Evolutionary conservation across 306 rosid genomes (phyloP), one percentile per base, ranked within the genome.

Genomic region (Vigna angularis): DNA sequence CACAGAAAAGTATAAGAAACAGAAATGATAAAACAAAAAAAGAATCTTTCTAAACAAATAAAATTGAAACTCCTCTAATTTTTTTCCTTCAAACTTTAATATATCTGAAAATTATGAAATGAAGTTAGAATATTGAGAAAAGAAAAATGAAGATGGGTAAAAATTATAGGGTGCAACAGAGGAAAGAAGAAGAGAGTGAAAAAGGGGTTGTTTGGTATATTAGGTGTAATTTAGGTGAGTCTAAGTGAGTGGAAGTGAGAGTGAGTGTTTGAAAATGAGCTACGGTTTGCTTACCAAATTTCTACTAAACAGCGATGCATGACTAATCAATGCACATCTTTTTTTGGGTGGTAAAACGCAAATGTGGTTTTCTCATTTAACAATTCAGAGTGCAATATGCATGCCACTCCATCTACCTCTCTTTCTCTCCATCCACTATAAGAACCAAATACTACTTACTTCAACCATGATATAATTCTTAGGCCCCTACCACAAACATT

Each of bases 221-320:
- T 79, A 48, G 83, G 72, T 74, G 70, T 38, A 61, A 74, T 17
- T 51, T 74, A 74, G 79, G 82, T 70, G 75, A 79, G n/a, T 55
- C 22, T 40, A 16, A 6, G 55, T 3, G 65, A 6, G 56, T 3
- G 65, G n/a, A 30, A 32, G 13, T 62, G 67, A 61, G 42, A 34
- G 17, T 36, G 5, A 11, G 64, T 8, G 72, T 79, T 61, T 70
- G 72, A 71, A 70, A 79, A 49, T 7, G 72, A 61, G 55, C 9
- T 0, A 70, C 11, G 6, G 65, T 79, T 79, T 79, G 83, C 34
- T 61, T 71, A 65, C 55, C 77, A 70, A 79, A 61, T 57, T 32
- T 78, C 40, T 69, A 66, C 75, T 67, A 26, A 45, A 49, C 58
- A 47, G n/a, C 12, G 7, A 79, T 48, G 67, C 66, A 16, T 40